A percentile compares a stretch with the other conserved stretches of the same genome.
phyloP scores from a whole-genome alignment of 106 monocot species.

The Platanthera guangdongensis region DNA sequence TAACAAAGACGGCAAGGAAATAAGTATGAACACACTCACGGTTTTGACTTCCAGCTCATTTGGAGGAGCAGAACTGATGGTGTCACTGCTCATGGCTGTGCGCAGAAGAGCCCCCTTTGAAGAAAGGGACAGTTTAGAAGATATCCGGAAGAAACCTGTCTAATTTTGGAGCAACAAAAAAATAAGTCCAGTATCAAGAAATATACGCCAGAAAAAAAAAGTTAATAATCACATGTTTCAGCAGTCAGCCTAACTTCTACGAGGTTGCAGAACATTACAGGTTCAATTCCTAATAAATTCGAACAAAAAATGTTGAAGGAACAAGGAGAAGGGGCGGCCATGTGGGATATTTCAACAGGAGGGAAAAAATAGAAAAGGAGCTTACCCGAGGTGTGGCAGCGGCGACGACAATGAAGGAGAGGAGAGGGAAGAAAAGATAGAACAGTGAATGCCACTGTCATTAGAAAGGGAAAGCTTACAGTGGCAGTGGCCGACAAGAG shows the following conservation, averaged over 20 bases:
- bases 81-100: constrained; percentile 15
- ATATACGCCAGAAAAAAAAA: neutral
- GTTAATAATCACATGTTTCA: too few species aligned
- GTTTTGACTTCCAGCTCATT: neutral
- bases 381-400: neutral
- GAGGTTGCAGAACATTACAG: neutral
- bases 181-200: neutral
- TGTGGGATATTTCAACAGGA: neutral
- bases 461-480: neutral
- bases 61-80: neutral
- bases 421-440: neutral
- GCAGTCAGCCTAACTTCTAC: neutral
- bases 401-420: neutral
- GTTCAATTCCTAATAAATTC: neutral
- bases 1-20: neutral
- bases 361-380: neutral
- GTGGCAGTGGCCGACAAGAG: too few species aligned
- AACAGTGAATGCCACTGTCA: neutral
- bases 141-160: constrained; percentile 9
- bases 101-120: neutral
- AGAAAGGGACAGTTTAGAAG: constrained; percentile 7
- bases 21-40: constrained; percentile 10
- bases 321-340: neutral
- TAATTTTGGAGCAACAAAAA: constrained; percentile 7
- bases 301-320: neutral